These are phyloP conservation scores for Penicillium sp. DNA, from an alignment of 2,329 filamentous ascomycete species.

Conservation along the genomic window DNA sequence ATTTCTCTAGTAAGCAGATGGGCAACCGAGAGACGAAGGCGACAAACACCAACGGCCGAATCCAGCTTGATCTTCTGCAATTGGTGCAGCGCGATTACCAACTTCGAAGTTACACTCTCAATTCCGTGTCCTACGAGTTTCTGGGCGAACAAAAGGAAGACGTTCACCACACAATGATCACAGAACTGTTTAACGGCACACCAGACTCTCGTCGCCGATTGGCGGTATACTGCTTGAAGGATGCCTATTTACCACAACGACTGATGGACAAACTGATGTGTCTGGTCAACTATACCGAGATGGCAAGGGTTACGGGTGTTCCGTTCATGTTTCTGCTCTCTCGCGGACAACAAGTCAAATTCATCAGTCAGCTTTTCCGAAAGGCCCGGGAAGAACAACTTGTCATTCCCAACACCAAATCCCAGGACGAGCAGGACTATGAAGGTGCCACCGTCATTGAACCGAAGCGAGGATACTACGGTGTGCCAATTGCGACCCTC, in stretches of 20 bases:
- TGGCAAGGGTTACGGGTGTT: constrained; percentile 98
- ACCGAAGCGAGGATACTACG: constrained; percentile 86
- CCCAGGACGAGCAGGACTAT: constrained; percentile 80
- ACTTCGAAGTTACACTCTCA: constrained; percentile 91
- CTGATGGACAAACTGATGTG: constrained; percentile 97
- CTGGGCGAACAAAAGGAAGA: constrained; percentile 97
- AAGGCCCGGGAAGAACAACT: constrained; percentile 91
- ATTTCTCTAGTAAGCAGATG: constrained; percentile 97
- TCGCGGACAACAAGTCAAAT: constrained; percentile 93
- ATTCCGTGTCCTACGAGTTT: constrained; percentile 93
- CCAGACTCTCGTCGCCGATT: constrained; percentile 85
- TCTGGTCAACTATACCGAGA: constrained; percentile 98
- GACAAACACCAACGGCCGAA: constrained; percentile 88
- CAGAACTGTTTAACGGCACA: constrained; percentile 93
- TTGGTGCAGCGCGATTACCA: constrained; percentile 93
- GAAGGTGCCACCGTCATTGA: constrained; percentile 98
- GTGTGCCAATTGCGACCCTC: constrained; percentile 89
- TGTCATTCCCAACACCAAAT: constrained; percentile 81
- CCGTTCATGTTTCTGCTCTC: constrained; percentile 93
- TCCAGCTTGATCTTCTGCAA: constrained; percentile 93
- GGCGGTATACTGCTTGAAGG: constrained; percentile 94
- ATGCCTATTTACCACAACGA: constrained; percentile 89
- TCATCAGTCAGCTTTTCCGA: constrained; percentile 93
- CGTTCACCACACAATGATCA: constrained; percentile 99
- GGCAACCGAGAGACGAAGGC: constrained; percentile 90